phyloP scores from a whole-genome alignment of 2,329 filamentous ascomycete genomes.

The Orbilia blumenaviensis region DNA sequence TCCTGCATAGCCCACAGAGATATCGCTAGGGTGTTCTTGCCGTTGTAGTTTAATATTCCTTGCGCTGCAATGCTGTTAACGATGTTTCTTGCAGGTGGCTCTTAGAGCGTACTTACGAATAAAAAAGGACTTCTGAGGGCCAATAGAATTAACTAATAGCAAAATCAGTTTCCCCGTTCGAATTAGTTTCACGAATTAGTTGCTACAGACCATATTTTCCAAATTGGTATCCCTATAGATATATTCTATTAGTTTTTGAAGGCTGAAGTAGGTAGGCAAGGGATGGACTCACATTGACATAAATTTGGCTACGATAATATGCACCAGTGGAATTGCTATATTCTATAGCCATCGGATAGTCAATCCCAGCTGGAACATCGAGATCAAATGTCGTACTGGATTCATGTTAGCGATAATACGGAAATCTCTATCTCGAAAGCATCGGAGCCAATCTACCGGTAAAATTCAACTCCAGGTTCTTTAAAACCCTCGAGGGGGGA shows the following conservation, averaged over 20 bases:
- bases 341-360: constrained; percentile 70
- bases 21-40: constrained; percentile 74
- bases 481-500: constrained; percentile 61
- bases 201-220: constrained; percentile 67
- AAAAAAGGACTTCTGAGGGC: constrained; percentile 75
- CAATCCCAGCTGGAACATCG: constrained; percentile 67
- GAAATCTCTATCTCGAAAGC: not conserved
- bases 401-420: not conserved
- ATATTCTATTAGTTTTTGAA: not conserved
- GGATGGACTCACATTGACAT: constrained; percentile 67
- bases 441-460: constrained; percentile 65
- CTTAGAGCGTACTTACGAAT: constrained; percentile 64
- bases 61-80: constrained; percentile 30
- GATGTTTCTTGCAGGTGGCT: not conserved
- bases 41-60: constrained; percentile 72
- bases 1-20: constrained; percentile 73
- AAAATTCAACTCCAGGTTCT: constrained; percentile 65
- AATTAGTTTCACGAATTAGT: not conserved
- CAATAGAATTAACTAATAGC: constrained; percentile 67
- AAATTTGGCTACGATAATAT: constrained; percentile 72
- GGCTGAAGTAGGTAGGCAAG: not conserved
- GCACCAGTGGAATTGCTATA: constrained; percentile 65
- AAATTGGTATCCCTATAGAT: constrained; percentile 73
- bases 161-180: not conserved
- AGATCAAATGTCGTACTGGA: constrained; percentile 66